phyloP scores from a whole-genome alignment of 2,329 filamentous ascomycete species.

The Pyricularia pennisetigena region DNA sequence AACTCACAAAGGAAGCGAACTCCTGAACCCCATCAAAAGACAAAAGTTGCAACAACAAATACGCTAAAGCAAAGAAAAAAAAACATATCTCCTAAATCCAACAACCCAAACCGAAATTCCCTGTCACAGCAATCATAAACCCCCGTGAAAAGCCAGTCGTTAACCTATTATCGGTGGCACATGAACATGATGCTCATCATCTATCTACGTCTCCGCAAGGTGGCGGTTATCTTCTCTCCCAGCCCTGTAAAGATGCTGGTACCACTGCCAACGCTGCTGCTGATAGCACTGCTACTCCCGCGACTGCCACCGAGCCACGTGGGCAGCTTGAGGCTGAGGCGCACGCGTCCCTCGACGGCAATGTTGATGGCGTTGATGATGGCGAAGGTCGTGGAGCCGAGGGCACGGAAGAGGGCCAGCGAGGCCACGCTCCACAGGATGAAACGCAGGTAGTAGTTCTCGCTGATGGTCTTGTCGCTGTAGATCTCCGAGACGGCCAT shows the following conservation, averaged over 20 bases:
- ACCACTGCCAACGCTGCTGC: constrained; percentile 38
- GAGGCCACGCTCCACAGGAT: constrained; percentile 87
- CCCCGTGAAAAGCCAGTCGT: neutral
- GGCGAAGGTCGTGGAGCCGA: constrained; percentile 74
- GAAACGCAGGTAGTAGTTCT: constrained; percentile 86
- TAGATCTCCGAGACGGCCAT: constrained; percentile 92
- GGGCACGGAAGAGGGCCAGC: constrained; percentile 76
- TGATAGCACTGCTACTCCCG: constrained; percentile 31
- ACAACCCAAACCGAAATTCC: neutral
- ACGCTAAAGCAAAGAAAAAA: neutral
- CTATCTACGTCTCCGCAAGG: neutral
- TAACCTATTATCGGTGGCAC: neutral
- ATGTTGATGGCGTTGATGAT: constrained; percentile 77
- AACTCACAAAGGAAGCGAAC: neutral
- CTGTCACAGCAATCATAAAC: neutral
- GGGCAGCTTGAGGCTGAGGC: constrained; percentile 44
- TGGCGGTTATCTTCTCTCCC: neutral
- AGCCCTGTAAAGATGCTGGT: constrained; percentile 14
- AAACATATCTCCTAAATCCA: neutral
- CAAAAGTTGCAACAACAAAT: neutral
- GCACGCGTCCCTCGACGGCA: constrained; percentile 75
- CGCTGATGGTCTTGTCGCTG: constrained; percentile 55
- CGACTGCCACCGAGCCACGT: constrained; percentile 34
- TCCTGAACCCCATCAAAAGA: neutral
- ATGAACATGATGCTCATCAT: neutral